A percentile compares a stretch with the other conserved stretches of the same genome.
These are phyloP conservation scores for Salix arbutifolia DNA, from an alignment of 345 rosid genomes.

Conservation along the genomic window DNA sequence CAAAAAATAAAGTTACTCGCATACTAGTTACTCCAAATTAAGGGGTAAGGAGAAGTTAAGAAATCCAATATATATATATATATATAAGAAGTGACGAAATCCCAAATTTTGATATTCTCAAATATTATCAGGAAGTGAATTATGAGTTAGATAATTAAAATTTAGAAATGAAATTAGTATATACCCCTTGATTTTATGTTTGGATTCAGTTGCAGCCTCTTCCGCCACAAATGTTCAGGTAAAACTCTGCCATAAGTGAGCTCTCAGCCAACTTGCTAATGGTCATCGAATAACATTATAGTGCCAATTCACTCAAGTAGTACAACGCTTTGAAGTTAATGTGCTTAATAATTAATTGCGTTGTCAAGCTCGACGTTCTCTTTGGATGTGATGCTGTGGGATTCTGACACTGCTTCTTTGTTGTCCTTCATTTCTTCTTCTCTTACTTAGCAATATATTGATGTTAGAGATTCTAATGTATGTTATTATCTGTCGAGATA, in stretches of 20 bases:
- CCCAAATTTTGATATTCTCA: too few species aligned
- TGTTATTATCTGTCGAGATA: neutral
- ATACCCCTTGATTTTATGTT: too few species aligned
- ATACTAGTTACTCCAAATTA: too few species aligned
- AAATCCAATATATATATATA: too few species aligned
- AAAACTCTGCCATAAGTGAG: neutral
- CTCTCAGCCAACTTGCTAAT: neutral
- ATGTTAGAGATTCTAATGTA: neutral
- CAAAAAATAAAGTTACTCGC: too few species aligned
- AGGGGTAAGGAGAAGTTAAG: too few species aligned
- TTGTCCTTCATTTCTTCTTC: neutral
- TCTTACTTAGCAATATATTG: neutral
- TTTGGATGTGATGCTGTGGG: neutral
- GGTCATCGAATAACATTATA: neutral
- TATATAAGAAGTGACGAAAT: too few species aligned
- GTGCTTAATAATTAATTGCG: neutral
- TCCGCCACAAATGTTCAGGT: neutral
- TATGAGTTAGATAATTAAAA: too few species aligned
- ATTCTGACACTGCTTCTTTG: neutral
- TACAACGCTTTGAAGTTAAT: neutral
- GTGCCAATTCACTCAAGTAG: neutral
- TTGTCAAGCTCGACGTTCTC: neutral
- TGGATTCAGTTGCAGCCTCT: too few species aligned
- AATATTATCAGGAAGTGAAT: too few species aligned
- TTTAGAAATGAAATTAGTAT: too few species aligned